These are phyloP conservation scores for Aspergillus luchuensis DNA, from an alignment of 2,329 filamentous ascomycete species.

Conservation along the genomic window DNA sequence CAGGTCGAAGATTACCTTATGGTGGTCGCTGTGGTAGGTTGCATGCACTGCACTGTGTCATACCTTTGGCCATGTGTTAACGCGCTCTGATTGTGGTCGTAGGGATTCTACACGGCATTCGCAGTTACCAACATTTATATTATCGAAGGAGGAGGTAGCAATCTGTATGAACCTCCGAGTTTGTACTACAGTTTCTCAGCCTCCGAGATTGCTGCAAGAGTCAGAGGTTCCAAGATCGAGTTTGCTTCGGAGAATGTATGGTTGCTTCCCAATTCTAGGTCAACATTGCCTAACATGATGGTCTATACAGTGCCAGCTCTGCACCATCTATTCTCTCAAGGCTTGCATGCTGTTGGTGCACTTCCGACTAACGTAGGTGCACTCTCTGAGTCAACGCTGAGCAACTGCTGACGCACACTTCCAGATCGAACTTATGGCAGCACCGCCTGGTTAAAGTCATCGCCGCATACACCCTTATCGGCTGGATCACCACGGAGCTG, in stretches of 20 bases:
- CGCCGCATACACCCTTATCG: background rate
- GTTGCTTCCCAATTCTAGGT: background rate
- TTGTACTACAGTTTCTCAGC: background rate
- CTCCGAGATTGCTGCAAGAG: background rate
- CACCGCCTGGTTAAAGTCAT: background rate
- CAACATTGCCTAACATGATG: background rate
- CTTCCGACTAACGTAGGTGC: constrained; percentile 4
- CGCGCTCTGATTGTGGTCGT: background rate
- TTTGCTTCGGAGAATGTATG: constrained; percentile 7
- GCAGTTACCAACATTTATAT: constrained; percentile 3
- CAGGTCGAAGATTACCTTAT: constrained; percentile 9
- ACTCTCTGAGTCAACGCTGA: background rate
- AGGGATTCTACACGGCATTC: constrained; percentile 8
- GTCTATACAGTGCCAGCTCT: constrained; percentile 1
- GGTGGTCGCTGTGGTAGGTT: constrained; percentile 5
- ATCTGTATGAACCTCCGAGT: background rate
- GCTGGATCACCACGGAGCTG: constrained; percentile 7
- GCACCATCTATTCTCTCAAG: constrained; percentile 7
- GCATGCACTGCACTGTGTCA: background rate
- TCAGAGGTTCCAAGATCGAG: constrained; percentile 8
- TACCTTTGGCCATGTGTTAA: background rate
- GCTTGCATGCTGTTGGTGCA: constrained; percentile 10
- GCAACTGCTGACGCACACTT: background rate
- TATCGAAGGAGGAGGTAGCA: constrained; percentile 6
- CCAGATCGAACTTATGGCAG: constrained; percentile 1